Evolutionary conservation across 805 yeast species (phyloP), one percentile per base, ranked within the genome.

Genomic region (Teunomyces stri): DNA sequence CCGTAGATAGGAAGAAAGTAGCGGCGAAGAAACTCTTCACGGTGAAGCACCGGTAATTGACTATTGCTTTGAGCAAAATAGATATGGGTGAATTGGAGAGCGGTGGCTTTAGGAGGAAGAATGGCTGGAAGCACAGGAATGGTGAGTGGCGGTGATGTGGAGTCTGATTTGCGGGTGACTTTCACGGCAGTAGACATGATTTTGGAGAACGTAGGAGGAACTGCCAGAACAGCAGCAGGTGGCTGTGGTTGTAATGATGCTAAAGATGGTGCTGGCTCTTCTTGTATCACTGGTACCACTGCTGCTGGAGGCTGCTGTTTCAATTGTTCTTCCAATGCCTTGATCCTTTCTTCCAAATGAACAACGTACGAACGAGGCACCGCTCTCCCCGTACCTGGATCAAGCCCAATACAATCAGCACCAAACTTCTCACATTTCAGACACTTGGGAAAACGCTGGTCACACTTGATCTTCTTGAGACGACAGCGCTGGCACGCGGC

Each of bases 401-500:
- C 97, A 3, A 87, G 65, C 0, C 95, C 89, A 3, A 89, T 82
- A 66, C 97, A 90, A 5, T 86, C 87, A 2, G 71, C 85, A 5
- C 81, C 79, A 9, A 87, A 85, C 57, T 81, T 79, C 37, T 64
- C 70, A 60, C 91, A 85, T 30, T 75, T 73, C n/a, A 77, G 62
- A 58, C 91, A 85, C 46, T 76, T 73, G 3, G 91, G 91, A 59
- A 84, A 80, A 50, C 75, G 77, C 48, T 80, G 85, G 51, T 85
- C 87, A 62, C 91, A 85, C 54, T 76, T 76, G 47, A 82, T 75
- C 59, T 85, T 85, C 54, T 84, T 80, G 45, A 65, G 60, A 13
- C 96, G 78, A 57, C 97, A 90, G 47, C 96, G 69, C 57, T 85
- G 86, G 61, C 97, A 90, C 1, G 96, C 96, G 0, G 89, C 79